Base-by-base conservation (phyloP, 495 filamentous ascomycete species). In the Talaromyces liani region DNA sequence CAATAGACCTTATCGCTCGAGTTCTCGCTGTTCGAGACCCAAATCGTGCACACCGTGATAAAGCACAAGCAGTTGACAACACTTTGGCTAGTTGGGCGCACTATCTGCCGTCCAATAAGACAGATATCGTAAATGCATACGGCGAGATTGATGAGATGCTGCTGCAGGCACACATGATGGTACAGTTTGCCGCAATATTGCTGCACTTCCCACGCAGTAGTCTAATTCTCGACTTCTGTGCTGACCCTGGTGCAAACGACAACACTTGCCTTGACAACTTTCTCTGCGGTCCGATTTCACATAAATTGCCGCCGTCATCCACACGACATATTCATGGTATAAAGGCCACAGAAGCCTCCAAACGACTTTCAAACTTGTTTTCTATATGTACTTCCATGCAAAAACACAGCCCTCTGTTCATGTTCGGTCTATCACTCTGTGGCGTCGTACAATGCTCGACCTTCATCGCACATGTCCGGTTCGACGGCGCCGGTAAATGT, bases 131-230 rank as follows among this genome's bases (percentile, higher is more conserved):
- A n/a, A 76, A 79, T 62, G 69, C 69, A 20, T 78, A 78, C 56
- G 77, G 77, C 6, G 75, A 72, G 45, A 73, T 80, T 16, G 77
- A 80, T 47, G 77, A 80, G 60, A 80, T 80, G 73, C 70, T 80
- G 64, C 78, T 80, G 49, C 76, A 79, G 56, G 76, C 77, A 7
- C 77, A 80, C 29, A 63, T 72, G 25, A 77, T 71, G 1, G 76
- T 80, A 29, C 66, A 70, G 20, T 75, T 76, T 65, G 77, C 77
- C 6, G 68, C 74, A 0, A 79, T 80, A 72, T 67, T 79, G 1
- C 67, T 80, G 2, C 77, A 80, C 58, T 66, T 79, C 1, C 75
- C 77, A 4, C 71, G 77, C 7, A 78, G 75, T 39, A 73, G 76
- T 60, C 69, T 80, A 10, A 41, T 24, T 3, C 22, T 75, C 68